Conservation (phyloP, 768 basidiomycete species). For the Fibroporia radiculosa region DNA sequence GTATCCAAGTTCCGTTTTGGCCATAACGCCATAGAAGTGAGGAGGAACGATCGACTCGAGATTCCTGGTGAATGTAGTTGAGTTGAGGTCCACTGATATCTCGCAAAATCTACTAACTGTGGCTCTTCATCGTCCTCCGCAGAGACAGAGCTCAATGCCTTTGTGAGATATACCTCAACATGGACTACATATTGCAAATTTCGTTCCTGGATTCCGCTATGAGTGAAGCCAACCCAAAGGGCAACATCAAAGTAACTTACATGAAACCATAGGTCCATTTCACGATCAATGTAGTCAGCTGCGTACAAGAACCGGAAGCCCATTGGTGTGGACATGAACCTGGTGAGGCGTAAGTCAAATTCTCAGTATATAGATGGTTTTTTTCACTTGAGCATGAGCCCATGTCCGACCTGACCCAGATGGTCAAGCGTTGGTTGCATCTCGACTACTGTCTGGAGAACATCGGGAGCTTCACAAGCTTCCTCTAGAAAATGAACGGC, state of each 20-base stretch:
- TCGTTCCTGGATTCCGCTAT: slow-evolving; percentile 54
- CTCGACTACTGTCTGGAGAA: slow-evolving; percentile 84
- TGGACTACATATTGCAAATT: slow-evolving; percentile 92
- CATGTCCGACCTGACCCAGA: slow-evolving; percentile 87
- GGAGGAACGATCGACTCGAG: slow-evolving; percentile 87
- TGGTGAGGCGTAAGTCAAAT: too few species aligned
- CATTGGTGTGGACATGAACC: slow-evolving; percentile 90
- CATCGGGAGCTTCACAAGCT: slow-evolving; percentile 77
- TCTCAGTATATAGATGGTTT: too few species aligned
- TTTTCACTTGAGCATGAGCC: slow-evolving; percentile 80
- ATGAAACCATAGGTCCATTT: slow-evolving; percentile 95
- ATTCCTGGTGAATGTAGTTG: slow-evolving; percentile 31
- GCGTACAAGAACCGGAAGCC: slow-evolving; percentile 92
- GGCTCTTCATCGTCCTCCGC: slow-evolving; percentile 63
- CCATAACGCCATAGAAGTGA: slow-evolving; percentile 97
- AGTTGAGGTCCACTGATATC: neutral
- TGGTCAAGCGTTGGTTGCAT: slow-evolving; percentile 96
- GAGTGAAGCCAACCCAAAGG: neutral
- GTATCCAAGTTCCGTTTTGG: slow-evolving; percentile 93
- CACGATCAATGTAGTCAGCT: slow-evolving; percentile 86
- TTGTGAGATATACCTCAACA: slow-evolving; percentile 85
- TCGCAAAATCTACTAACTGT: slow-evolving; percentile 32
- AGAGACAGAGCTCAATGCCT: slow-evolving; percentile 52
- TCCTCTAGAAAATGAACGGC: slow-evolving; percentile 87
- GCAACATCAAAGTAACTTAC: slow-evolving; percentile 36